Percentiles rank a stretch among this genome's conserved stretches.
These are phyloP conservation scores for Akanthomyces dipterigenus DNA, from an alignment of 2,329 filamentous ascomycete genomes.

Conservation along the genomic window DNA sequence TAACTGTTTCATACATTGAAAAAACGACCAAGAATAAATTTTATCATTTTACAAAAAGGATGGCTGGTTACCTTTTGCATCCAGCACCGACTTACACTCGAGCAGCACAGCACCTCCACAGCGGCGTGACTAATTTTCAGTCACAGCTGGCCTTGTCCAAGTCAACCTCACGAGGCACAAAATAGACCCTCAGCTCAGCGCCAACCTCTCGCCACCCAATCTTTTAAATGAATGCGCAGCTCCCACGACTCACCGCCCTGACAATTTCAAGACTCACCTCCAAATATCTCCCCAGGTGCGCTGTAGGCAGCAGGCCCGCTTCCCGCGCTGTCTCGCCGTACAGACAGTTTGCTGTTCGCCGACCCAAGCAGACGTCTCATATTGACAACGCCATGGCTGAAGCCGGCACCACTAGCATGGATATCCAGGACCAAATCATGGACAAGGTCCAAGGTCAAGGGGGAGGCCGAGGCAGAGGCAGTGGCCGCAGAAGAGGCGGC, in stretches of 20 bases:
- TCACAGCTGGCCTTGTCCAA: neutral
- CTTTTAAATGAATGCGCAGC: neutral
- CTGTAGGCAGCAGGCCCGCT: too few relatives aligned
- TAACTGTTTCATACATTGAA: too few relatives aligned
- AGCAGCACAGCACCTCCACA: neutral
- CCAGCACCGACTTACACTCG: too few relatives aligned
- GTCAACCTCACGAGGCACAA: neutral
- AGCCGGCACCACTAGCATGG: slow-evolving; percentile 1
- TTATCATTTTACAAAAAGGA: too few relatives aligned
- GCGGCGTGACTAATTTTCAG: slow-evolving; percentile 4
- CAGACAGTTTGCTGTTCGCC: neutral
- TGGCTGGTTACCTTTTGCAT: too few relatives aligned
- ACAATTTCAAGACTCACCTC: neutral
- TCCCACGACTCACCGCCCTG: neutral
- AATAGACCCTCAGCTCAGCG: neutral
- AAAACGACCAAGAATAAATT: too few relatives aligned
- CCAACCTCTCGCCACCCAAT: neutral
- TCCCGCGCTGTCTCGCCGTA: neutral
- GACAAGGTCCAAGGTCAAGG: neutral
- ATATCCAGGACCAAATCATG: slow-evolving; percentile 1
- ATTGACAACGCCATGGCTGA: slow-evolving; percentile 5
- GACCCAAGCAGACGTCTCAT: neutral
- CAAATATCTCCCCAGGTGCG: too few relatives aligned
- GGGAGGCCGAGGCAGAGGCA: neutral
- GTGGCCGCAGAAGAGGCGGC: slow-evolving; percentile 17